phyloP scores from a whole-genome alignment of 148 eudicot genomes.

The Fallopia convolvulus region DNA sequence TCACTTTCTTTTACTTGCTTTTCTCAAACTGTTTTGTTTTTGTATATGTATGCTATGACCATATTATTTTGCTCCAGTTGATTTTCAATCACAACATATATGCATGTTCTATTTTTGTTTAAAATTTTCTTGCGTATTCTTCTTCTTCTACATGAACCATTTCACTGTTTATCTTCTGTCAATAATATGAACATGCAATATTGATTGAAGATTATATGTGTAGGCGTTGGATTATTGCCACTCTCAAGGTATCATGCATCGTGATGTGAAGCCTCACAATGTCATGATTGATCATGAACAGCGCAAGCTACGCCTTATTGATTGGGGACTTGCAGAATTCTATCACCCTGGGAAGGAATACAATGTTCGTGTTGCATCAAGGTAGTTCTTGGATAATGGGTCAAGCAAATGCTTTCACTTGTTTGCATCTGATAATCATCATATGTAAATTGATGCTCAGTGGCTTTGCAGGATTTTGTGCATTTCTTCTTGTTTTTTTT shows the following conservation, averaged over 20 bases:
- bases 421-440: neutral
- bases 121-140: neutral
- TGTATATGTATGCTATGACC: neutral
- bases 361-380: constrained; percentile 96
- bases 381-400: constrained; percentile 35
- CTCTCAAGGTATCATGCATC: constrained; percentile 95
- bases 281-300: constrained; percentile 96
- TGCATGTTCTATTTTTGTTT: neutral
- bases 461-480: neutral
- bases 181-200: neutral
- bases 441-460: neutral
- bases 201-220: constrained; percentile 1
- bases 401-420: neutral
- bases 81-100: neutral
- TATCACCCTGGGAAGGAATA: constrained; percentile 89
- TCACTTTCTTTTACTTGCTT: neutral
- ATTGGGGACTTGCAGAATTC: constrained; percentile 93
- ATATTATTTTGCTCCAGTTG: neutral
- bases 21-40: neutral
- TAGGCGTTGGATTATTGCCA: constrained; percentile 91
- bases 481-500: neutral
- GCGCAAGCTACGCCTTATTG: constrained; percentile 88
- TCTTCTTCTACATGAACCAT: neutral
- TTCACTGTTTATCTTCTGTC: neutral
- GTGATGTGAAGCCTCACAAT: constrained; percentile 96